Conservation (phyloP, 306 rosid species). For the Neltuma alba region DNA sequence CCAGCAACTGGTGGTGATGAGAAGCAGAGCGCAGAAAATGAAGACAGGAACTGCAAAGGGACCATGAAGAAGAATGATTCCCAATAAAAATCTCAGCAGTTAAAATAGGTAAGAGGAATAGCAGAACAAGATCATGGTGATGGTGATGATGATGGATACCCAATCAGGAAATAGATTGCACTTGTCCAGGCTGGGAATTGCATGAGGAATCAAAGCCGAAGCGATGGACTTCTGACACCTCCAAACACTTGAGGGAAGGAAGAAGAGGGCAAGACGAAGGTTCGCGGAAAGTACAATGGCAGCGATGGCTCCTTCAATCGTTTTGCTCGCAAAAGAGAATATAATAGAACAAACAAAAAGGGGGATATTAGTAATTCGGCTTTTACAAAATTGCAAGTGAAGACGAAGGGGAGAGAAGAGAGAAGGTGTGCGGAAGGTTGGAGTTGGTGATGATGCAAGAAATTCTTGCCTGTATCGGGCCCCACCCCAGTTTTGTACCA, state of each 20-base stretch:
- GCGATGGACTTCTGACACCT: background rate
- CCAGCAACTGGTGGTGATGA: background rate
- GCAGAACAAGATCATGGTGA: background rate
- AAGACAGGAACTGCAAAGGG: background rate
- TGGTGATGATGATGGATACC: slow-evolving; percentile 15
- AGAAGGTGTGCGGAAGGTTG: background rate
- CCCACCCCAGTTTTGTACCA: slow-evolving; percentile 32
- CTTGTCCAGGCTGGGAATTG: slow-evolving; percentile 25
- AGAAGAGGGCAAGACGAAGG: slow-evolving; percentile 34
- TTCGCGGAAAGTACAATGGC: slow-evolving; percentile 48
- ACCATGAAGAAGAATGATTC: background rate
- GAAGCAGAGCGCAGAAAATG: background rate
- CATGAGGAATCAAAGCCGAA: slow-evolving; percentile 17
- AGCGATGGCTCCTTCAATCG: slow-evolving; percentile 17
- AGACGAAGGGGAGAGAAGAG: background rate
- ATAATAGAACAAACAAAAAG: background rate
- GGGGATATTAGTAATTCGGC: background rate
- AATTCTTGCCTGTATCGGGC: slow-evolving; percentile 39
- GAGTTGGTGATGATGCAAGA: slow-evolving; percentile 34
- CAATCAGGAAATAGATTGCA: background rate
- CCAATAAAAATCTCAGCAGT: background rate
- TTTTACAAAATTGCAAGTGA: slow-evolving; percentile 24
- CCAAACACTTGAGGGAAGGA: slow-evolving; percentile 10
- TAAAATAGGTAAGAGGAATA: background rate
- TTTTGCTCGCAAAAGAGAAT: background rate